Evolutionary conservation across 805 yeast genomes (phyloP).

Genomic region (Nematodospora valgi): DNA sequence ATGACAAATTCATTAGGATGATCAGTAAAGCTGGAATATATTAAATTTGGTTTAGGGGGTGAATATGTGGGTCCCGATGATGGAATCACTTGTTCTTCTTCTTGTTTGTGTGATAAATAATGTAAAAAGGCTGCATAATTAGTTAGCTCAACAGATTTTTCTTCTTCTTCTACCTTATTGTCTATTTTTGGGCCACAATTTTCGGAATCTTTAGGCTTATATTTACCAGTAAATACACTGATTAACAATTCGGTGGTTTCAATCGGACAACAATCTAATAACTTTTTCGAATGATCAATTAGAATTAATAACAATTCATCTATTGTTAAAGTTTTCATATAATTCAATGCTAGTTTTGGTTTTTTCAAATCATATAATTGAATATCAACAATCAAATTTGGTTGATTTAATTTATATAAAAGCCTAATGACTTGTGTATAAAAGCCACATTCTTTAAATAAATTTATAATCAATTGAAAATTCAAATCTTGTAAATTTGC

Average conservation of each 20-base stretch:
- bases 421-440: conserved; percentile 63
- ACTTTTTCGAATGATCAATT: conserved; percentile 58
- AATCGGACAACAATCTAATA: conserved; percentile 68
- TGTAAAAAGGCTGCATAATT: conserved; percentile 31
- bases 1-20: conserved; percentile 87
- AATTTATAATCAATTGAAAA: conserved; percentile 58
- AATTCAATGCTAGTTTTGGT: conserved; percentile 52
- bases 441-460: conserved; percentile 73
- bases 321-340: conserved; percentile 63
- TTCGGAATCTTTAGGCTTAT: conserved; percentile 38
- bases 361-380: conserved; percentile 57
- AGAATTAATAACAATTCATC: conserved; percentile 76
- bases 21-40: conserved; percentile 82
- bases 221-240: conserved; percentile 85
- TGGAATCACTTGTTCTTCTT: conserved; percentile 5
- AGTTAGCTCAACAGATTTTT: conserved; percentile 19
- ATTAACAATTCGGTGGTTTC: conserved; percentile 81
- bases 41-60: conserved; percentile 87
- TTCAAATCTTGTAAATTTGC: conserved; percentile 48
- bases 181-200: conserved; percentile 8
- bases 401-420: conserved; percentile 69
- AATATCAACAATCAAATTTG: conserved; percentile 73
- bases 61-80: conserved; percentile 62
- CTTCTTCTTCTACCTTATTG: conserved; percentile 11
- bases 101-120: conserved; percentile 13